A percentile compares a stretch with the other conserved stretches of the same genome.
Evolutionary conservation across 2,329 filamentous ascomycete genomes (phyloP).

Genomic region (Curvularia sp.): DNA sequence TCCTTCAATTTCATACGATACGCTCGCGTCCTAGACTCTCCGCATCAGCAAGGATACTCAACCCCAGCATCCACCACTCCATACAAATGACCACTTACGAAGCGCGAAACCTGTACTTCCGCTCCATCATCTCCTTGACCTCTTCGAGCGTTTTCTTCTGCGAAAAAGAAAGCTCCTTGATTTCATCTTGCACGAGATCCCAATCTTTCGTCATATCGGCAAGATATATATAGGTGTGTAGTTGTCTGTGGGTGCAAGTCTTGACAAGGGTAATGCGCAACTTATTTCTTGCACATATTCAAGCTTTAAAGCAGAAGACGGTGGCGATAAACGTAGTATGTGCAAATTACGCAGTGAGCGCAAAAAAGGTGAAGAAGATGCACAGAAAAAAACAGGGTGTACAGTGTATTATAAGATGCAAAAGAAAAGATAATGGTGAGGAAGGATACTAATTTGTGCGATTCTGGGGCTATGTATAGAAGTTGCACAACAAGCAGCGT

Average conservation of each 20-base stretch:
- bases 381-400: no score
- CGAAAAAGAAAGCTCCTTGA: slow-evolving; percentile 43
- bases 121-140: slow-evolving; percentile 46
- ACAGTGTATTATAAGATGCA: neutral
- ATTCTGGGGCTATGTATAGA: neutral
- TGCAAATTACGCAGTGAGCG: neutral
- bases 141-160: slow-evolving; percentile 46
- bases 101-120: slow-evolving; percentile 42
- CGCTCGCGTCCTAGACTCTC: slow-evolving; percentile 38
- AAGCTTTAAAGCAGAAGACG: no score
- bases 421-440: neutral
- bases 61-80: neutral
- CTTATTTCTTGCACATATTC: neutral
- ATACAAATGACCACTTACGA: slow-evolving; percentile 36
- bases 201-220: slow-evolving; percentile 44
- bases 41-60: slow-evolving; percentile 9
- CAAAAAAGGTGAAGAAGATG: slow-evolving; percentile 3
- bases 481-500: neutral
- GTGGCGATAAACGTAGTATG: no score
- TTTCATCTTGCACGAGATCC: slow-evolving; percentile 39
- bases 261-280: neutral
- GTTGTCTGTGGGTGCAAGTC: neutral
- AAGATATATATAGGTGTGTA: neutral
- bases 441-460: neutral
- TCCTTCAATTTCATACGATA: slow-evolving; percentile 50